Base-by-base conservation (phyloP, 768 basidiomycete genomes). In the Kwoniella shandongensis region DNA sequence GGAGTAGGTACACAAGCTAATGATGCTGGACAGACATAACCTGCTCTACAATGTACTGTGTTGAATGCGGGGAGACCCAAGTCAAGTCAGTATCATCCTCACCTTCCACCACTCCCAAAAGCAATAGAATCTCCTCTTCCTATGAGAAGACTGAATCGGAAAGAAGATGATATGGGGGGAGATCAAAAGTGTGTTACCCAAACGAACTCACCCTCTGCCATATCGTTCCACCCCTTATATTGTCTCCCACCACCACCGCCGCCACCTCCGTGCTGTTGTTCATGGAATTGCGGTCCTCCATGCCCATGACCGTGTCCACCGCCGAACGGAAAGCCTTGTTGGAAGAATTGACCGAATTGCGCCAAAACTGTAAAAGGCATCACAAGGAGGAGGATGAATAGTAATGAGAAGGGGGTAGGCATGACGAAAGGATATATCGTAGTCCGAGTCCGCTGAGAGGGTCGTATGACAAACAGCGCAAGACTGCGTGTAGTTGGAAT, bases 1-100 rank as follows among this genome's bases (percentile, higher is more conserved):
- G 71, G 71, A 4, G 68, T 70, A 39, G 71, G 64, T 15, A 73
- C 71, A 45, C 71, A 73, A 26, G 68, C 64, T 57, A 70, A 54
- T 8, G 68, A 67, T 5, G 52, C 57, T 2, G 71, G 71, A 53
- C 71, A 73, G 36, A 73, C 66, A 40, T 73, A 73, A 7, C 71
- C 71, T 17, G 69, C 66, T 42, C 65, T 25, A 51, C 71, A 73
- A 46, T 69, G 67, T 6, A 72, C 70, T 72, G 29, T 35, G 17
- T 7, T 3, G 8, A 17, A 27, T 25, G 20, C 27, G 15, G 23
- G n/a, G 46, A 38, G 13, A 48, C 10, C 15, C 11, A 26, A 8
- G 32, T 44, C 41, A 44, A n/a, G 12, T 42, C 2, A 44, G 27
- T 17, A 30, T 5, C n/a, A 13, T 35, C 5, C 22, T 12, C 25